A percentile compares a stretch with the other conserved stretches of the same genome.
phyloP scores from a whole-genome alignment of 192 early-diverging fungal species.

The Dissophora ornata region DNA sequence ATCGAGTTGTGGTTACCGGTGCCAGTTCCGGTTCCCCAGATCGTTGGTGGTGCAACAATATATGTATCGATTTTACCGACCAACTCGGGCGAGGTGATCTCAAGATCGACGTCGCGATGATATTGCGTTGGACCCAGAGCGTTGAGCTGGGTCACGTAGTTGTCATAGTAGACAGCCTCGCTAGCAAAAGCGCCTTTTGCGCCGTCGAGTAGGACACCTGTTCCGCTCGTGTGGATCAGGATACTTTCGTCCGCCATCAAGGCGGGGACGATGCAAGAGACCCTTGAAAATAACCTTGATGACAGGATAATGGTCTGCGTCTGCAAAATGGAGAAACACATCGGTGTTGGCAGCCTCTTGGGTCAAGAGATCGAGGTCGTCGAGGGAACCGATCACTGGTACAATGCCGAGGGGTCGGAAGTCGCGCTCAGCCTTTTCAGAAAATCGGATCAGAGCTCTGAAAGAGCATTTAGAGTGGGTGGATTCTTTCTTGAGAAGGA shows the following conservation, averaged over 20 bases:
- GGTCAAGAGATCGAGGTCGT: slow-evolving; percentile 11
- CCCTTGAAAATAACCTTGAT: slow-evolving; percentile 29
- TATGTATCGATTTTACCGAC: slow-evolving; percentile 35
- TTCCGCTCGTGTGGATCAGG: slow-evolving; percentile 46
- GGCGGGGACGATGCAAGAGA: slow-evolving; percentile 9
- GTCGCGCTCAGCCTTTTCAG: slow-evolving; percentile 22
- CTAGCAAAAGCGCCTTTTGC: slow-evolving; percentile 6
- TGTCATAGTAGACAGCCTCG: slow-evolving; percentile 28
- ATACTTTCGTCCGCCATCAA: slow-evolving; percentile 16
- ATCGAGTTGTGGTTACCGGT: slow-evolving; percentile 34
- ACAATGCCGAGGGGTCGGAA: slow-evolving; percentile 35
- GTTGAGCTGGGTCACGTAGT: slow-evolving; percentile 11
- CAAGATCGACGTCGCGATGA: slow-evolving; percentile 37
- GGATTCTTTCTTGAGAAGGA: slow-evolving; percentile 24
- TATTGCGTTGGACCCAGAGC: slow-evolving; percentile 10
- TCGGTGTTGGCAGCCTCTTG: slow-evolving; percentile 32
- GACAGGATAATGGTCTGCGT: slow-evolving; percentile 34
- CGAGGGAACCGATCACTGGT: slow-evolving; percentile 40
- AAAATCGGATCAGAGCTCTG: slow-evolving; percentile 28
- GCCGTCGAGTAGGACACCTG: slow-evolving; percentile 34
- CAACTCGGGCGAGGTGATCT: slow-evolving; percentile 12
- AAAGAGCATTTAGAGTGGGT: slow-evolving; percentile 2
- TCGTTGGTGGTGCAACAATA: slow-evolving; percentile 39
- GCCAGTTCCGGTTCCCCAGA: slow-evolving; percentile 42
- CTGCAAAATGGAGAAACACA: slow-evolving; percentile 35